Evolutionary conservation across 2,329 filamentous ascomycete genomes (phyloP), one percentile per base, ranked within the genome.

Genomic region (Hymenoscyphus linearis): DNA sequence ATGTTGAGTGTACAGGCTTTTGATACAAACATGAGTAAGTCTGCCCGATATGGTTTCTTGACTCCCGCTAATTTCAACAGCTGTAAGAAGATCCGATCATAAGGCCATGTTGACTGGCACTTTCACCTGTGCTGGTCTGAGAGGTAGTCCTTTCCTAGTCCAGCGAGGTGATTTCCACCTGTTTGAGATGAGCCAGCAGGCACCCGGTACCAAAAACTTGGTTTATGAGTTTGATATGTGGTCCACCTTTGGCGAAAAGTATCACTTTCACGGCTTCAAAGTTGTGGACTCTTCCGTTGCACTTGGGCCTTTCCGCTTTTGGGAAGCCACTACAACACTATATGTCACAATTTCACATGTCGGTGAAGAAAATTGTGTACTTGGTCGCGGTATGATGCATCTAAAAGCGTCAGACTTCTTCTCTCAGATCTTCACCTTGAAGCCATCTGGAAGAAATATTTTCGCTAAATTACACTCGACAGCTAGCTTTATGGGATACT

Each of bases 181-280:
- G 22, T 87, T 88, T 68, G 76, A 77, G 36, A 70, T 77, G 14
- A 80, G 85, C 67, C 72, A 76, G 37, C 77, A 79, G 62, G 77
- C 80, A 0, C 79, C 85, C 0, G 83, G 84, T 18, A 85, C 82
- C 4, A 77, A 77, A 31, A 86, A 84, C 64, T 72, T 88, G 34
- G 80, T 79, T 0, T 88, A 88, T 68, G 79, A 85, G 67, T 84
- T 87, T 62, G 81, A 83, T 66, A 81, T 88, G 78, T 76, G 76
- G 27, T 82, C 82, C 4, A 76, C 80, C 3, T 74, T 82, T 62
- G 82, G 82, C 14, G 74, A 77, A 52, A 75, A 74, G 55, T 78
- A 85, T 53, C 80, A 82, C 61, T 84, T 89, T 69, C 78, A 85
- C 63, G 85, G 85, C 0, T 84, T 82, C 73, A 88, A 88, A 71